phyloP scores from a whole-genome alignment of 2,329 filamentous ascomycete species.

The Leptographium procerum region DNA sequence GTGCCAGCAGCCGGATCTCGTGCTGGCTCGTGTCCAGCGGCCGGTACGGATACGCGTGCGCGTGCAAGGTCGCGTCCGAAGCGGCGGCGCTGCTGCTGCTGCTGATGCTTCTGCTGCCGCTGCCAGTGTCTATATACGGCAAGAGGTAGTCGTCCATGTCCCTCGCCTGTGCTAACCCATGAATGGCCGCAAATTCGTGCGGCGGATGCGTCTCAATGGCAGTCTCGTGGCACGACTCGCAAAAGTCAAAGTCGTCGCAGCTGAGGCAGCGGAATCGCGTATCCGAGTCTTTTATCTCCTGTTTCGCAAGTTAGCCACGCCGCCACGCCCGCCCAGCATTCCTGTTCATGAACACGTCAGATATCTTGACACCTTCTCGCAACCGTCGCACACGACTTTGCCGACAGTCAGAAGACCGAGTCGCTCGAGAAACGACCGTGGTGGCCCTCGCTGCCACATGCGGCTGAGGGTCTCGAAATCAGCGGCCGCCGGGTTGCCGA shows the following conservation, averaged over 20 bases:
- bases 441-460: background rate
- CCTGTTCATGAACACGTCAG: background rate
- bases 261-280: background rate
- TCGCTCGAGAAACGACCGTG: background rate
- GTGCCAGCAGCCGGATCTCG: background rate
- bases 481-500: background rate
- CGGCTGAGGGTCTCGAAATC: background rate
- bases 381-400: background rate
- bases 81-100: too few species aligned
- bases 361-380: background rate
- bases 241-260: background rate
- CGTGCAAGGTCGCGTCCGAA: background rate
- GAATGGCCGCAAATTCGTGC: background rate
- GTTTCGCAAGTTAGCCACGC: background rate
- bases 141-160: background rate
- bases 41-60: background rate
- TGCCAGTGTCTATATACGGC: background rate
- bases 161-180: background rate
- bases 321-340: background rate
- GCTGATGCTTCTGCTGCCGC: background rate
- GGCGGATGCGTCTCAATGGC: background rate
- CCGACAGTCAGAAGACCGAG: background rate
- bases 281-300: background rate
- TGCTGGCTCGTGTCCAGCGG: background rate
- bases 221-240: background rate